Evolutionary conservation across 2,329 filamentous ascomycete genomes (phyloP).

Genomic region (Penicillium brevicompactum): DNA sequence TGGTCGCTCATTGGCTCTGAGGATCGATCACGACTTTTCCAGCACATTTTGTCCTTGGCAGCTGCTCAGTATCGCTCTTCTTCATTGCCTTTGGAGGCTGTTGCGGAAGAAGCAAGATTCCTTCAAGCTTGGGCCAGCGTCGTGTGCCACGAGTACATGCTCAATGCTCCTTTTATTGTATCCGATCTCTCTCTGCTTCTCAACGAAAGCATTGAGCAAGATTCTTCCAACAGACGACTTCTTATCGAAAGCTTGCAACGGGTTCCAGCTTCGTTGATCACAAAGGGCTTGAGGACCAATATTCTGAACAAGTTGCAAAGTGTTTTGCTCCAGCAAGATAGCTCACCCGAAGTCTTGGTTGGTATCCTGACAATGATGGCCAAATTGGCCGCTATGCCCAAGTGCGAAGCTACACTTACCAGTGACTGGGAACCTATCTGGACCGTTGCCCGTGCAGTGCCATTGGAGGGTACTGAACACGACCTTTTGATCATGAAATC

Average conservation of each 20-base stretch:
- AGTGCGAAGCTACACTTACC: conserved; percentile 39
- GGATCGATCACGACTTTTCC: conserved; percentile 34
- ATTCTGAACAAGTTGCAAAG: conserved; percentile 39
- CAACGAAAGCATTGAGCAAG: conserved; percentile 34
- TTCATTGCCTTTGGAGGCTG: conserved; percentile 28
- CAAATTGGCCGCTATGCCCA: conserved; percentile 42
- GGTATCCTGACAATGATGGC: conserved; percentile 43
- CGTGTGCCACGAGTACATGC: conserved; percentile 43
- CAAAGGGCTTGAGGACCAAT: conserved; percentile 38
- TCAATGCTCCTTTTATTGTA: conserved; percentile 35
- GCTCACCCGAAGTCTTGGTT: conserved; percentile 28
- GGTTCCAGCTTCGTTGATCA: conserved; percentile 39
- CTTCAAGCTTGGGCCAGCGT: conserved; percentile 42
- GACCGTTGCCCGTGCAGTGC: conserved; percentile 38
- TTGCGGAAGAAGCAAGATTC: conserved; percentile 31
- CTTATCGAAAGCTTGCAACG: conserved; percentile 40
- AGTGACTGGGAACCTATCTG: conserved; percentile 40
- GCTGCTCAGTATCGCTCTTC: conserved; percentile 30
- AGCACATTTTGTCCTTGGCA: conserved; percentile 35
- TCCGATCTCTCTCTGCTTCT: conserved; percentile 38
- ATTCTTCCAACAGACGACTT: conserved; percentile 29
- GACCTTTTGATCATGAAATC: conserved; percentile 40
- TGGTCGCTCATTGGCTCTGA: conserved; percentile 34
- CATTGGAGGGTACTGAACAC: conserved; percentile 32
- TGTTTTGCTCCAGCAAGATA: conserved; percentile 32